Conservation (phyloP, 192 early-diverging fungal species). For the Coemansia aciculifera region DNA sequence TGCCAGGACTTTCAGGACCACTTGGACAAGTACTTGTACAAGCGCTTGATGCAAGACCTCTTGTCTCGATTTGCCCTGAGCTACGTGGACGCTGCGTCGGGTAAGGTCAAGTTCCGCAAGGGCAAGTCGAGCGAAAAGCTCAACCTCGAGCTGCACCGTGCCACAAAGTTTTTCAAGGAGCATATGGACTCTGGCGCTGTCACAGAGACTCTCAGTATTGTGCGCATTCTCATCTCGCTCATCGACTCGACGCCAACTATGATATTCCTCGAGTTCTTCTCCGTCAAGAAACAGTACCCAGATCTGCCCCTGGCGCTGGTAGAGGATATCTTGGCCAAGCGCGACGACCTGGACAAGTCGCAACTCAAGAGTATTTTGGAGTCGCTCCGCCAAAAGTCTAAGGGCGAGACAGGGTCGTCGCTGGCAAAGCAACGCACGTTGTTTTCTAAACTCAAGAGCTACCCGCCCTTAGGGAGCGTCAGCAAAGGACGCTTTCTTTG, state of each 20-base stretch:
- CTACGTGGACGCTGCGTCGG: conserved; percentile 79
- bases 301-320: conserved; percentile 89
- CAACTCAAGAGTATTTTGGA: conserved; percentile 88
- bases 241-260: conserved; percentile 79
- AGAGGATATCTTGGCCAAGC: conserved; percentile 83
- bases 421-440: conserved; percentile 50
- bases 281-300: conserved; percentile 84
- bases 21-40: conserved; percentile 87
- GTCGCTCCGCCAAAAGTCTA: conserved; percentile 58
- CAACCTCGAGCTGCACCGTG: conserved; percentile 66
- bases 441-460: conserved; percentile 50
- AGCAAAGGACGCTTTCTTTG: conserved; percentile 14
- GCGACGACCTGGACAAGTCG: conserved; percentile 90
- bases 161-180: conserved; percentile 77
- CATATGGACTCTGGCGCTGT: conserved; percentile 75
- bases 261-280: conserved; percentile 90
- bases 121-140: conserved; percentile 72
- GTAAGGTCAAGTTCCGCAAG: conserved; percentile 63
- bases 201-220: conserved; percentile 75
- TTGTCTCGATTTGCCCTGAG: conserved; percentile 81
- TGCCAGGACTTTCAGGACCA: conserved; percentile 81
- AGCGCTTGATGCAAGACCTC: conserved; percentile 82
- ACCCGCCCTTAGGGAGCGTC: conserved; percentile 35
- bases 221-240: conserved; percentile 78
- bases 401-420: conserved; percentile 49